phyloP scores from a whole-genome alignment of 1,284 basidiomycete species.

The Austropuccinia psidii region DNA sequence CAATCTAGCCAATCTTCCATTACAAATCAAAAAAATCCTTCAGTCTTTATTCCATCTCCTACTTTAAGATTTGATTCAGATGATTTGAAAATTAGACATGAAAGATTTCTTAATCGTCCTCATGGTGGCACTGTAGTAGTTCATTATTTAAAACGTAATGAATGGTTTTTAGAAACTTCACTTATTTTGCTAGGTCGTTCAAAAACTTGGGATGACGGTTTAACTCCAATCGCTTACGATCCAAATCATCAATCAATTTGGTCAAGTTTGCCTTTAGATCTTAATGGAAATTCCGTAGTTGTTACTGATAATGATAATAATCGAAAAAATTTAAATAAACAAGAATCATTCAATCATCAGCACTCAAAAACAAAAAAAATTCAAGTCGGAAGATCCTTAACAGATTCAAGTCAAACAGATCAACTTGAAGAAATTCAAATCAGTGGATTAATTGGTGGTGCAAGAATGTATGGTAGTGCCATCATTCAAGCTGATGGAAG shows the following conservation, averaged over 20 bases:
- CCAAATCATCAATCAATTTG: neutral
- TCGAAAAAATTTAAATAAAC: no score
- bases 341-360: no score
- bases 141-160: slow-evolving; percentile 92
- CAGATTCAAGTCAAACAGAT: slow-evolving; percentile 36
- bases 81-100: slow-evolving; percentile 7
- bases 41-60: slow-evolving; percentile 14
- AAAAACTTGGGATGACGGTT: slow-evolving; percentile 51
- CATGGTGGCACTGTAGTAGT: slow-evolving; percentile 85
- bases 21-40: neutral
- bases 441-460: slow-evolving; percentile 41
- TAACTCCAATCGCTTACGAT: slow-evolving; percentile 40
- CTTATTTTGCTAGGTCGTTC: slow-evolving; percentile 72
- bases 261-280: neutral
- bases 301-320: no score
- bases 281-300: neutral
- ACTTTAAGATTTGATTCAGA: slow-evolving; percentile 29
- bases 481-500: slow-evolving; percentile 43
- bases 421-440: slow-evolving; percentile 38
- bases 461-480: slow-evolving; percentile 44
- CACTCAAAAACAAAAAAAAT: slow-evolving; percentile 7
- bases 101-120: slow-evolving; percentile 34
- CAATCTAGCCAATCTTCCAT: neutral
- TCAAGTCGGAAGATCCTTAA: slow-evolving; percentile 20
- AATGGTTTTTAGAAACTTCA: slow-evolving; percentile 92